Conservation (phyloP, 2,329 filamentous ascomycete species). For the Pseudocercospora fijiensis region DNA sequence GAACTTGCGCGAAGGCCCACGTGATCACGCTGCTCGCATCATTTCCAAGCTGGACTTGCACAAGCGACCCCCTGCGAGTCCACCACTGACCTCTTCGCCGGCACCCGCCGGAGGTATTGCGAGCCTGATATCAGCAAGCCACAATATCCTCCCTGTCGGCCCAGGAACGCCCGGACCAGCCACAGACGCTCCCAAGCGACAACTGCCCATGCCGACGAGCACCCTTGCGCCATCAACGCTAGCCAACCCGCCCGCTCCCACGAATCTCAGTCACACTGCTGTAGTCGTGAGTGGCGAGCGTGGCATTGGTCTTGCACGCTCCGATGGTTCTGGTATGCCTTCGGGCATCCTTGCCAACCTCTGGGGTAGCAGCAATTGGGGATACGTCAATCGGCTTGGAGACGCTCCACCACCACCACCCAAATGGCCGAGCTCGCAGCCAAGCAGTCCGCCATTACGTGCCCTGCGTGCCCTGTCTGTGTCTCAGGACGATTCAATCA, state of each 20-base stretch:
- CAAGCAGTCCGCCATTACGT: conserved; percentile 19
- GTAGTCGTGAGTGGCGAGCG: conserved; percentile 78
- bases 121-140: conserved; percentile 79
- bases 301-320: conserved; percentile 60
- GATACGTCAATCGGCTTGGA: conserved; percentile 61
- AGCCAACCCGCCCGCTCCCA: conserved; percentile 77
- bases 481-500: conserved; percentile 35
- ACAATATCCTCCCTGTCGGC: conserved; percentile 70
- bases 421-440: conserved; percentile 24
- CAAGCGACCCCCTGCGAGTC: conserved; percentile 65
- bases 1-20: conserved; percentile 67
- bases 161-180: conserved; percentile 43
- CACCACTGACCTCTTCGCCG: conserved; percentile 16
- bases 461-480: conserved; percentile 19
- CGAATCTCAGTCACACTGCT: conserved; percentile 81
- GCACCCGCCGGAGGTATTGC: conserved; percentile 68
- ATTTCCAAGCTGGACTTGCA: conserved; percentile 92
- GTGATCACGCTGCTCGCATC: conserved; percentile 81
- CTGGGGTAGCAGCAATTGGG: conserved; percentile 88
- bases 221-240: conserved; percentile 79
- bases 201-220: conserved; percentile 52
- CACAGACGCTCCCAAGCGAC: conserved; percentile 25
- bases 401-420: conserved; percentile 50
- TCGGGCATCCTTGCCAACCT: conserved; percentile 87
- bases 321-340: conserved; percentile 68